Evolutionary conservation across 1,284 basidiomycete species (phyloP).

Genomic region (Malassezia pachydermatis): DNA sequence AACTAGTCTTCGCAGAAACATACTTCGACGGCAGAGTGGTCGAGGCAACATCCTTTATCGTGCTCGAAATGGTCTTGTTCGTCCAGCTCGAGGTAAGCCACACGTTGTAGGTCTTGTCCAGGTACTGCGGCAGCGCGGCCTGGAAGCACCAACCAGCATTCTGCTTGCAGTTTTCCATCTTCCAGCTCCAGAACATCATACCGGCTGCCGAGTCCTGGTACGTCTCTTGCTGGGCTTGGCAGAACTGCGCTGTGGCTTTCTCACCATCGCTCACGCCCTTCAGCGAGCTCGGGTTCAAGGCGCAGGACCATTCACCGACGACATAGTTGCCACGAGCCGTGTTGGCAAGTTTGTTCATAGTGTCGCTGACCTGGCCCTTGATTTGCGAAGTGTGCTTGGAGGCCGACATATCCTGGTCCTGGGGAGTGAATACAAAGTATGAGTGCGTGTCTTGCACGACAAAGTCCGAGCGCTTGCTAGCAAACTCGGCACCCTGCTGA

Average conservation of each 20-base stretch:
- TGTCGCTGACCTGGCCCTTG: conserved; percentile 17
- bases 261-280: conserved; percentile 52
- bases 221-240: conserved; percentile 57
- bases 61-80: conserved; percentile 8
- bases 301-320: conserved; percentile 53
- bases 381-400: conserved; percentile 38
- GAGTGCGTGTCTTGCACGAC: conserved; percentile 68
- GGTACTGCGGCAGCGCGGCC: conserved; percentile 24
- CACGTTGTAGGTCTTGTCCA: conserved; percentile 29
- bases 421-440: conserved; percentile 53
- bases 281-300: conserved; percentile 57
- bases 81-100: conserved; percentile 24
- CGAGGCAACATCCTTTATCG: conserved; percentile 6
- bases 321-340: conserved; percentile 56
- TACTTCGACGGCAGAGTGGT: conserved; percentile 12
- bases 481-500: conserved; percentile 55
- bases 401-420: conserved; percentile 29
- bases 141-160: conserved; percentile 48
- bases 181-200: conserved; percentile 65
- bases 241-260: conserved; percentile 56
- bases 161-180: conserved; percentile 42
- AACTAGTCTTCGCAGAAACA: background rate
- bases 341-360: conserved; percentile 22
- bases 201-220: conserved; percentile 59
- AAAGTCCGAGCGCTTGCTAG: conserved; percentile 58